Evolutionary conservation across 208 protist genomes (phyloP), one percentile per base, ranked within the genome.

Genomic region (Leishmania aethiopica): DNA sequence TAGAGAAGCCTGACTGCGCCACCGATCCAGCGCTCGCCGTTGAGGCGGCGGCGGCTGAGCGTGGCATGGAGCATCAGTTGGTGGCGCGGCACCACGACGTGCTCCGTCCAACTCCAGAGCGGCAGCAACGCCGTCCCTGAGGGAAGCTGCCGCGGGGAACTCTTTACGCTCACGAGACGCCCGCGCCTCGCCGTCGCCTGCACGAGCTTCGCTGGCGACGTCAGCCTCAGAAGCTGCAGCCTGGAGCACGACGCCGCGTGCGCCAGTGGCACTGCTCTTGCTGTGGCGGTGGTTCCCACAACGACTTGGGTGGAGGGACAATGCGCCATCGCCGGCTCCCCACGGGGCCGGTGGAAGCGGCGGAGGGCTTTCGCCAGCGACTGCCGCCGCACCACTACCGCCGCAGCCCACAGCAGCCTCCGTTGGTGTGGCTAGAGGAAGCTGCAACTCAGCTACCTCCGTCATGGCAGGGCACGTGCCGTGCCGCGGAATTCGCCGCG

Each of bases 321-420:
- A 35, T 22, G 49, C 45, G 49, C 72, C 72, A 40, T 60, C 57
- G 22, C 7, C n/a, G 40, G 75, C 37, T 74, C 45, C 17, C 62
- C 71, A 64, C 22, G 77, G 77, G 2, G 82, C 77, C 22, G 71
- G 77, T 8, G 82, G 82, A 51, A 85, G 77, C 35, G 82, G 82
- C 13, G 82, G 82, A 11, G 77, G 82, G 45, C 76, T 81, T 53
- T 78, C 77, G 62, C n/a, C 76, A 49, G 32, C 47, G 10, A 55
- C 10, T 8, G 79, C 28, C 32, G 32, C 72, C 25, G 32, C 49
- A 17, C 25, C 79, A 59, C 55, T 35, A 4, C 59, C 35, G 28
- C 40, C 49, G 15, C 72, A 42, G 17, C 1, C 13, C n/a, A 75
- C 72, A 42, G 49, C 37, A 3, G 22, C 22, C 37, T 35, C 67